Percentiles rank a stretch among this genome's conserved stretches.
These are phyloP conservation scores for Pyrenophora graminea DNA, from an alignment of 2,329 filamentous ascomycete species.

Conservation along the genomic window DNA sequence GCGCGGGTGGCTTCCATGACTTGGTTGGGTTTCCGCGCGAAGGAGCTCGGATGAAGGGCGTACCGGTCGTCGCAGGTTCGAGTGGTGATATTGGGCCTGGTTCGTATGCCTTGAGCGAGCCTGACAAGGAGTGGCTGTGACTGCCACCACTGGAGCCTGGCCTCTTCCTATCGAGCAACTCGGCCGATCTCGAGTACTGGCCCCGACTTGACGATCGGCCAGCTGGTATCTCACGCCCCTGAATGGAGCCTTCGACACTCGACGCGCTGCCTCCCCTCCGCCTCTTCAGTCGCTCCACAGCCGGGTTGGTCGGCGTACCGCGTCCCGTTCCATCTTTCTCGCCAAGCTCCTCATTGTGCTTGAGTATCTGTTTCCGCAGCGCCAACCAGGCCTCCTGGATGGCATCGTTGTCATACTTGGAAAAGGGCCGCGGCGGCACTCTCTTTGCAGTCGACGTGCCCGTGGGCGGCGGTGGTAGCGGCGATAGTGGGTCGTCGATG, in stretches of 20 bases:
- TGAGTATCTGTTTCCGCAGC: constrained; percentile 57
- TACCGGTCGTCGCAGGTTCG: constrained; percentile 51
- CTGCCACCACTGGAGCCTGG: constrained; percentile 33
- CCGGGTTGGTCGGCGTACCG: constrained; percentile 40
- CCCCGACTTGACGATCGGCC: constrained; percentile 26
- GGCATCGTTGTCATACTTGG: constrained; percentile 74
- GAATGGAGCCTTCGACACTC: constrained; percentile 24
- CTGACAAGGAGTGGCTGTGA: constrained; percentile 25
- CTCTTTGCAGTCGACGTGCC: constrained; percentile 53
- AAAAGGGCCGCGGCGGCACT: constrained; percentile 75
- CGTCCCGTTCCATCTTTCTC: constrained; percentile 36
- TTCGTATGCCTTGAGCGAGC: constrained; percentile 39
- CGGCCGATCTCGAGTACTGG: constrained; percentile 37
- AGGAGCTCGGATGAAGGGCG: constrained; percentile 57
- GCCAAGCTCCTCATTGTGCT: constrained; percentile 47
- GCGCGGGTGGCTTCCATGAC: constrained; percentile 24
- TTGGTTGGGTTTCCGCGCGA: constrained; percentile 46
- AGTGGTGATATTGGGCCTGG: constrained; percentile 35
- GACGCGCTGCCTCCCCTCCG: constrained; percentile 39
- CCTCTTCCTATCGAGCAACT: constrained; percentile 28
- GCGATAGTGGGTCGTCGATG: constrained; percentile 86
- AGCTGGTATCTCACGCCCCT: constrained; percentile 38
- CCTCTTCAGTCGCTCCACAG: constrained; percentile 40
- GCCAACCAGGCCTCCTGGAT: constrained; percentile 77
- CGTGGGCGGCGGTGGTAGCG: constrained; percentile 60